phyloP scores from a whole-genome alignment of 306 rosid species.

The Myrica gale region DNA sequence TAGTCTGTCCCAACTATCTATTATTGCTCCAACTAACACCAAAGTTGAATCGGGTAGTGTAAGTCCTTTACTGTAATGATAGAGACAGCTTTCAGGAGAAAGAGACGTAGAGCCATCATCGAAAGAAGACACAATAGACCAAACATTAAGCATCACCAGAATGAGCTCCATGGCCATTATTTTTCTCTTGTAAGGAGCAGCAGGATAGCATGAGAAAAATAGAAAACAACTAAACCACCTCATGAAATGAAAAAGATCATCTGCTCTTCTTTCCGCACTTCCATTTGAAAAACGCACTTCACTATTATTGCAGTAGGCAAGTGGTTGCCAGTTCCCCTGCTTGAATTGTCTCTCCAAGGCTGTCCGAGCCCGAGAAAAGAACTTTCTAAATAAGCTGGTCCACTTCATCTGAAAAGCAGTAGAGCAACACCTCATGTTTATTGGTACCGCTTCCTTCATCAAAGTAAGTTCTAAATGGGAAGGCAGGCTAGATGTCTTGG shows the following conservation, averaged over 20 bases:
- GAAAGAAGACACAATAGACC: slow-evolving; percentile 63
- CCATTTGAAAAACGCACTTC: slow-evolving; percentile 39
- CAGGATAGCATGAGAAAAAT: slow-evolving; percentile 93
- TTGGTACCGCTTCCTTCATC: slow-evolving; percentile 81
- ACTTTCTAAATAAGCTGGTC: slow-evolving; percentile 88
- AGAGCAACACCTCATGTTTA: slow-evolving; percentile 94
- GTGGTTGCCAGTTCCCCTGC: slow-evolving; percentile 80
- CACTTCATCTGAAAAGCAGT: slow-evolving; percentile 99
- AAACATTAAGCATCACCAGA: slow-evolving; percentile 71
- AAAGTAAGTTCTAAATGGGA: slow-evolving; percentile 85
- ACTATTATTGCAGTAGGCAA: slow-evolving; percentile 27
- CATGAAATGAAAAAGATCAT: slow-evolving; percentile 80
- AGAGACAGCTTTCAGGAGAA: slow-evolving; percentile 42
- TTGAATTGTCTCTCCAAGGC: slow-evolving; percentile 89
- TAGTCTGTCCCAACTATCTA: slow-evolving; percentile 99
- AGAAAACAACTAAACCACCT: slow-evolving; percentile 95
- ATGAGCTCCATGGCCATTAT: slow-evolving; percentile 93
- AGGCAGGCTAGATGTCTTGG: slow-evolving; percentile 88
- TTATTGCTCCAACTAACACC: slow-evolving; percentile 80
- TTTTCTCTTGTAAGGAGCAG: slow-evolving; percentile 97
- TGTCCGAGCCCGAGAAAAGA: slow-evolving; percentile 87
- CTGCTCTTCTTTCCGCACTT: slow-evolving; percentile 54
- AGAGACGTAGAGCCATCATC: slow-evolving; percentile 39
- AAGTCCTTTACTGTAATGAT: slow-evolving; percentile 75
- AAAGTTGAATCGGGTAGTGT: slow-evolving; percentile 72